Conservation (phyloP, 805 yeast genomes). For the Ogataea nitratoaversa region DNA sequence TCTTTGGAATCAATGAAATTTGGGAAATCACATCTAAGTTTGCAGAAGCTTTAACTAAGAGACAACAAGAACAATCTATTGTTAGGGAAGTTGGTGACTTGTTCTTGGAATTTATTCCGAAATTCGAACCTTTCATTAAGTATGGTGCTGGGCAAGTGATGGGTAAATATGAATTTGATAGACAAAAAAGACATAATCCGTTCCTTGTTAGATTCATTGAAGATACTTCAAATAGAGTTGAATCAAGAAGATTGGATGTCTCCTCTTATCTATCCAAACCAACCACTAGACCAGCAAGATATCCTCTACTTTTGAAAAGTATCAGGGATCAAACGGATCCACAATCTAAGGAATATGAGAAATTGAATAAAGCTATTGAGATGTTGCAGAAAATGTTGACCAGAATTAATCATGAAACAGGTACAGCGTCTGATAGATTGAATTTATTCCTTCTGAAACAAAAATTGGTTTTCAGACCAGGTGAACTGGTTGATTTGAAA, state of each 20-base stretch:
- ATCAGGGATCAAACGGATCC: conserved; percentile 78
- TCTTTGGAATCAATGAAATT: conserved; percentile 84
- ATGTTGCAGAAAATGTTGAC: conserved; percentile 71
- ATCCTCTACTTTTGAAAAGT: conserved; percentile 78
- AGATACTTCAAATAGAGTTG: conserved; percentile 81
- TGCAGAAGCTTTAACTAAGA: conserved; percentile 82
- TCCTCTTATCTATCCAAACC: conserved; percentile 93
- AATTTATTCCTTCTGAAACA: conserved; percentile 84
- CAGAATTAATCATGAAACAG: conserved; percentile 81
- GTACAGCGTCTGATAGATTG: conserved; percentile 90
- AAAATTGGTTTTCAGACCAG: conserved; percentile 72
- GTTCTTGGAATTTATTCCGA: conserved; percentile 75
- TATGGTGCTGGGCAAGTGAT: conserved; percentile 94
- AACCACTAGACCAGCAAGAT: conserved; percentile 92
- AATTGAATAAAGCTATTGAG: conserved; percentile 68
- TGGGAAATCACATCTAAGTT: conserved; percentile 77
- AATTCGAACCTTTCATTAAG: conserved; percentile 86
- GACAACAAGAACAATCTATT: conserved; percentile 83
- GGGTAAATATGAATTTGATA: conserved; percentile 92
- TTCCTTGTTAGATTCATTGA: conserved; percentile 91
- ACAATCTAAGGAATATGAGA: conserved; percentile 67
- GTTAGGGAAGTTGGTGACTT: conserved; percentile 86
- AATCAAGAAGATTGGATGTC: conserved; percentile 83
- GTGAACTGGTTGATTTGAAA: conserved; percentile 83
- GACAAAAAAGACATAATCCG: conserved; percentile 87